Evolutionary conservation across 345 rosid species (phyloP).

Genomic region (Gossypium sturtianum): DNA sequence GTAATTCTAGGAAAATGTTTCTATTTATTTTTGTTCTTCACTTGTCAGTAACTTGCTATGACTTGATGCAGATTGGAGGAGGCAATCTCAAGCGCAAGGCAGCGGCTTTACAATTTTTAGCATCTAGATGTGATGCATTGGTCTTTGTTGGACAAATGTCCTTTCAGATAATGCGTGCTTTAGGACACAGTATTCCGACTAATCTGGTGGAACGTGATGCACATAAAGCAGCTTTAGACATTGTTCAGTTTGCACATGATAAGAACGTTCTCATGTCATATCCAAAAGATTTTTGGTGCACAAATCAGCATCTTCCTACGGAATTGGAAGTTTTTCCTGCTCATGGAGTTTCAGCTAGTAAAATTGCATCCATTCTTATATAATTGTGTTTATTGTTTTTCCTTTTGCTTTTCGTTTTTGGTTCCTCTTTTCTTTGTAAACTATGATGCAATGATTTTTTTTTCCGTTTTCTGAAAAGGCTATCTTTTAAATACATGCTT

Average conservation of each 20-base stretch:
- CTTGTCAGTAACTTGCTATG: slow-evolving; percentile 12
- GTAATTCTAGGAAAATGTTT: not conserved
- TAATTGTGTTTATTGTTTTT: not conserved
- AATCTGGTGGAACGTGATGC: slow-evolving; percentile 42
- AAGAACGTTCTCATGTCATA: slow-evolving; percentile 33
- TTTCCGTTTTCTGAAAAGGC: not conserved
- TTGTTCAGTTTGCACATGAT: slow-evolving; percentile 36
- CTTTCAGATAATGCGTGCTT: slow-evolving; percentile 54
- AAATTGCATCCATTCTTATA: slow-evolving; percentile 18
- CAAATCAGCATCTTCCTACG: slow-evolving; percentile 21
- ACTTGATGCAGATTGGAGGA: slow-evolving; percentile 58
- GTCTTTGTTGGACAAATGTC: slow-evolving; percentile 58
- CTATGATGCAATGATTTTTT: not conserved
- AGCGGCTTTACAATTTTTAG: slow-evolving; percentile 52
- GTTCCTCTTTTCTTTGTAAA: not conserved
- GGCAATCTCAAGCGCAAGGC: slow-evolving; percentile 45
- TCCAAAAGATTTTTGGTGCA: slow-evolving; percentile 61
- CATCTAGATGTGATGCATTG: slow-evolving; percentile 57
- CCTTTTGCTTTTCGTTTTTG: not conserved
- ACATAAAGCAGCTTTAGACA: slow-evolving; percentile 35
- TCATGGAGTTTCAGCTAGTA: slow-evolving; percentile 38
- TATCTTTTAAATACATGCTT: not conserved
- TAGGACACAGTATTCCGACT: slow-evolving; percentile 40
- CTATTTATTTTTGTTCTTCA: slow-evolving; percentile 4
- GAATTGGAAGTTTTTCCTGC: slow-evolving; percentile 39